A percentile compares a stretch with the other conserved stretches of the same genome.
These are phyloP conservation scores for Ganoderma resinaceum DNA, from an alignment of 1,284 basidiomycete species.

Conservation along the genomic window DNA sequence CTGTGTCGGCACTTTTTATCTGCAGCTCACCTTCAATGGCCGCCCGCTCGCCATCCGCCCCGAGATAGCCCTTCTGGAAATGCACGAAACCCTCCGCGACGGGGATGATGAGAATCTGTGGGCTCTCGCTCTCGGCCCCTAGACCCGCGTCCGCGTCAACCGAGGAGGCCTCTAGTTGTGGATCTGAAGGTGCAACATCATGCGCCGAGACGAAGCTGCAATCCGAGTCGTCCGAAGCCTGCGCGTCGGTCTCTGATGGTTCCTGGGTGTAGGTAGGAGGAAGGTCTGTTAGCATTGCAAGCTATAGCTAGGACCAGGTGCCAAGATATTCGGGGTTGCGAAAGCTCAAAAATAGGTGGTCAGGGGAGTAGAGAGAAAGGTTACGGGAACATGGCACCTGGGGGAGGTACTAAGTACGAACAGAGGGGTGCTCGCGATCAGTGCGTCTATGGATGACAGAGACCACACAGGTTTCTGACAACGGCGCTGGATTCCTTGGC, in stretches of 20 bases:
- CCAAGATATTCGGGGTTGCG: background rate
- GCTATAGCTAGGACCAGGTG: background rate
- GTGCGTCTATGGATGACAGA: conserved; percentile 1
- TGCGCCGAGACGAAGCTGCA: conserved; percentile 27
- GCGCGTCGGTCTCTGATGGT: conserved; percentile 34
- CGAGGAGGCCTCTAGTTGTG: background rate
- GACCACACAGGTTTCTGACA: background rate
- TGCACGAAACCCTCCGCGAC: conserved; percentile 62
- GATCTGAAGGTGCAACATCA: conserved; percentile 4
- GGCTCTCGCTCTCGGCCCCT: conserved; percentile 9
- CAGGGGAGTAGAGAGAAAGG: background rate
- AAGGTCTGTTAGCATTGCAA: conserved; percentile 42
- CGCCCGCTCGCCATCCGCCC: conserved; percentile 78
- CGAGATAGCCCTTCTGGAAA: conserved; percentile 83
- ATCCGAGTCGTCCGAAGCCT: conserved; percentile 30
- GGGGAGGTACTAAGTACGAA: conserved; percentile 1
- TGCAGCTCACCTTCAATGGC: conserved; percentile 85
- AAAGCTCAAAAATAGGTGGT: background rate
- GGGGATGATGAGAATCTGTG: conserved; percentile 74
- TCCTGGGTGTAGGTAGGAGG: conserved; percentile 50
- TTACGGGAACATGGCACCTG: background rate
- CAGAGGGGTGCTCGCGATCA: conserved; percentile 13
- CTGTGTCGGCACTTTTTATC: conserved; percentile 67
- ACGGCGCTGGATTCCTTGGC: background rate
- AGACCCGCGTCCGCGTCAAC: background rate